A percentile compares a stretch with the other conserved stretches of the same genome.
Conservation (phyloP, 768 basidiomycete genomes). For the Tulasnella sp. region DNA sequence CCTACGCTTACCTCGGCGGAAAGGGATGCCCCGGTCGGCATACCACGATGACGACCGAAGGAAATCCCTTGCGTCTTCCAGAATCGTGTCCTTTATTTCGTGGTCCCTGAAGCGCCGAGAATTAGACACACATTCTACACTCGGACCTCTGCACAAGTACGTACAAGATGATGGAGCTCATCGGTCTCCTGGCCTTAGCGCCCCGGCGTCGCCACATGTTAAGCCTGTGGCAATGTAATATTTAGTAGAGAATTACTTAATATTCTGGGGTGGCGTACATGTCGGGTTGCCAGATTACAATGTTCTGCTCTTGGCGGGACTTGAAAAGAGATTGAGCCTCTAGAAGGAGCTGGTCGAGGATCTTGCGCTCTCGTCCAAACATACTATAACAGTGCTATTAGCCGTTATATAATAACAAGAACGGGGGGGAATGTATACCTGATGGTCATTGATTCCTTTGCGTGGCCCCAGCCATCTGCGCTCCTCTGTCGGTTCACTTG, state of each 20-base stretch:
- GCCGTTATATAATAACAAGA: neutral
- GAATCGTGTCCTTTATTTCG: constrained; percentile 84
- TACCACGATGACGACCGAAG: constrained; percentile 63
- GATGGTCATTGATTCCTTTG: constrained; percentile 64
- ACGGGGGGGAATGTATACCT: constrained; percentile 46
- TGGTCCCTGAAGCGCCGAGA: constrained; percentile 45
- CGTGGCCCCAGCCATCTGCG: constrained; percentile 60
- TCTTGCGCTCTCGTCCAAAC: constrained; percentile 75
- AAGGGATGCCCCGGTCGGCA: constrained; percentile 87
- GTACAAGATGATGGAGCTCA: constrained; percentile 72
- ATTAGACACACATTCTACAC: neutral
- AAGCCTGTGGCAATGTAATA: neutral
- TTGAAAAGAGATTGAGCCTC: constrained; percentile 89
- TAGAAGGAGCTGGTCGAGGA: constrained; percentile 83
- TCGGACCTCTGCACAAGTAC: neutral
- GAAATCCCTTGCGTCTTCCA: constrained; percentile 78
- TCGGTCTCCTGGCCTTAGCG: constrained; percentile 80
- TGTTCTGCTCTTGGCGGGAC: constrained; percentile 78
- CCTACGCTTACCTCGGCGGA: constrained; percentile 58
- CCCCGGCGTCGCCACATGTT: constrained; percentile 80
- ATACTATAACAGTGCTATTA: constrained; percentile 47
- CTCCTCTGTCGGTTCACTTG: constrained; percentile 68
- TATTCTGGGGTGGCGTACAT: constrained; percentile 38
- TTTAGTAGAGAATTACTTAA: neutral
- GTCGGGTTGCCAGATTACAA: constrained; percentile 87